Evolutionary conservation across 495 filamentous ascomycete genomes (phyloP), one percentile per base, ranked within the genome.

Genomic region (Xanthoparmelia taractica): DNA sequence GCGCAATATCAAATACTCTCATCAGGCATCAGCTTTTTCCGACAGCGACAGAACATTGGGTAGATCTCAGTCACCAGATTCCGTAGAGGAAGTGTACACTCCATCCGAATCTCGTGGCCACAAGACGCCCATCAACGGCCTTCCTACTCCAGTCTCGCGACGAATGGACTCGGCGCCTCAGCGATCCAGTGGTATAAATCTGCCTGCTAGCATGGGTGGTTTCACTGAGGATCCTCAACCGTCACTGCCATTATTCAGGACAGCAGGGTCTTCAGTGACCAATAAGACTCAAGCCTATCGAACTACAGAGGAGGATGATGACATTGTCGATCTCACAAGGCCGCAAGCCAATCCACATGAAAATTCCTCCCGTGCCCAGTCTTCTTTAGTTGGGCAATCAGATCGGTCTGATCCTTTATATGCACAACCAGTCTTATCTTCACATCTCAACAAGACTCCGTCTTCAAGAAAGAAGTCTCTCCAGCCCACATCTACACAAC

Each of bases 251-350:
- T 47, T 31, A 31, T 52, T 27, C 25, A 23, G 8, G 33, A 36
- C 11, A 31, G 40, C 40, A 59, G 40, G 29, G 18, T n/a, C 23
- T 43, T 48, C 40, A 4, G 45, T 1, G 4, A 1, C 31, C 27
- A 47, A 12, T 23, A 23, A 33, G 11, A 41, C 10, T 47, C 40
- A 48, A 27, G 8, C 2, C 2, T 33, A 45, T n/a, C 18, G 18
- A 8, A 10, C 25, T 11, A 40, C 27, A 40, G 11, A 55, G 17
- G 5, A 41, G 15, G 48, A 62, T 11, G 48, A 62, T 11, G 2
- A 25, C 23, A 4, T 57, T 47, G 13, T 63, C 37, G 60, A 63
- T 57, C 50, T 63, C 36, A 43, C 60, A 43, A 56, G 31, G 50
- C 38, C 29, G 27, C 10, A 25, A 31, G 29, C 57, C 17, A 15